Conservation (phyloP, 2,329 filamentous ascomycete species). For the Epichloe aotearoae region DNA sequence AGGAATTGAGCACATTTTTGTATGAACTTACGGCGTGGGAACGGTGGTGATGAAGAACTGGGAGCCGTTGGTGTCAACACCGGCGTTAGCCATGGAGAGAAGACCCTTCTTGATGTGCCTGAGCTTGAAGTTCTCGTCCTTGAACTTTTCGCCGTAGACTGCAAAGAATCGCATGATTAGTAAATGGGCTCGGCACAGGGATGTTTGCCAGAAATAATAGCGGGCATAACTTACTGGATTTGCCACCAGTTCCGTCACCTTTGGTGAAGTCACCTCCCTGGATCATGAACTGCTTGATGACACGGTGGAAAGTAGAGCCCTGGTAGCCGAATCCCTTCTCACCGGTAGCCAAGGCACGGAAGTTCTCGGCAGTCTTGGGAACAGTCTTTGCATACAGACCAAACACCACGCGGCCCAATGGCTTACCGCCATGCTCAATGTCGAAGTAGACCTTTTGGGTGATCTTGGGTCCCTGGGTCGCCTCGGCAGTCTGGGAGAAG, state of each 20-base stretch:
- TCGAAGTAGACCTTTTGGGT: constrained; percentile 92
- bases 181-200: constrained; percentile 3
- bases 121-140: constrained; percentile 90
- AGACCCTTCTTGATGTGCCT: constrained; percentile 80
- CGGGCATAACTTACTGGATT: constrained; percentile 50
- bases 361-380: constrained; percentile 62
- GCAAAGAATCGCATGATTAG: constrained; percentile 8
- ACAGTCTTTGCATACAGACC: constrained; percentile 82
- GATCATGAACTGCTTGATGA: constrained; percentile 87
- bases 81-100: constrained; percentile 76
- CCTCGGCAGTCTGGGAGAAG: constrained; percentile 61
- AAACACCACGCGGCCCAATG: constrained; percentile 62
- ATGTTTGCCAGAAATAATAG: background rate
- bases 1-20: background rate
- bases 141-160: constrained; percentile 75
- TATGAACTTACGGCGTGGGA: constrained; percentile 49
- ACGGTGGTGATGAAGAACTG: constrained; percentile 89
- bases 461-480: constrained; percentile 82
- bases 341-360: constrained; percentile 68
- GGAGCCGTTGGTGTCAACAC: constrained; percentile 75
- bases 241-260: constrained; percentile 70
- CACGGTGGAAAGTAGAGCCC: constrained; percentile 74
- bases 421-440: constrained; percentile 61
- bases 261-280: constrained; percentile 80
- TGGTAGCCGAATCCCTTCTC: constrained; percentile 80